Conservation (phyloP, 805 yeast species). For the Blastobotrys attinorum region DNA sequence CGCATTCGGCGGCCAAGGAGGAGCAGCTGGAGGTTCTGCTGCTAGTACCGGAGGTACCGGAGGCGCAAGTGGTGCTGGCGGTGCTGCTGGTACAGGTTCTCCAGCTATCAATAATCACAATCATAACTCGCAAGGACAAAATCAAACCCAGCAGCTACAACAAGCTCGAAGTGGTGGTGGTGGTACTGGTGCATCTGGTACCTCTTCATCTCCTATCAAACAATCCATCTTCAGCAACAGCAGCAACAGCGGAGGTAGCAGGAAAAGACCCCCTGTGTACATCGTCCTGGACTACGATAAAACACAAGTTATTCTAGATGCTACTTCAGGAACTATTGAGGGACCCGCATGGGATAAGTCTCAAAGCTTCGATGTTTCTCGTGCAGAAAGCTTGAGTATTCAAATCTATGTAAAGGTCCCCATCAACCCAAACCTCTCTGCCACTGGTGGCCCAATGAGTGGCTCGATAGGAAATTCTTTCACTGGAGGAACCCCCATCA, state of each 20-base stretch:
- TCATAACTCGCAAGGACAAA: too few relatives aligned
- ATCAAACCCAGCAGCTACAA: not conserved
- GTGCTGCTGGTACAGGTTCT: too few relatives aligned
- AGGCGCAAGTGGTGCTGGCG: too few relatives aligned
- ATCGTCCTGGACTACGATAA: constrained; percentile 92
- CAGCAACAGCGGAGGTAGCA: constrained; percentile 5
- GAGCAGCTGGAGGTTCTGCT: too few relatives aligned
- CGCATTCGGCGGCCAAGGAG: too few relatives aligned
- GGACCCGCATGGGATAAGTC: constrained; percentile 82
- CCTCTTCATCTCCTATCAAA: constrained; percentile 8
- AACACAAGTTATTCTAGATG: constrained; percentile 81
- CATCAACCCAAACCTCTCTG: constrained; percentile 1
- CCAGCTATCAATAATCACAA: too few relatives aligned
- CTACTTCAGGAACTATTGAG: constrained; percentile 72
- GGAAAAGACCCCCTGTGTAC: constrained; percentile 51
- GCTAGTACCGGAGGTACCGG: too few relatives aligned
- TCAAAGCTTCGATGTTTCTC: constrained; percentile 81
- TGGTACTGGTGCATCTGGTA: not conserved
- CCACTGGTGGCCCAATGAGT: constrained; percentile 24
- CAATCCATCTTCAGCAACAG: not conserved
- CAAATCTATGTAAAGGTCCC: constrained; percentile 74
- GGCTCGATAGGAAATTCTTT: not conserved
- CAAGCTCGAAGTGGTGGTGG: not conserved
- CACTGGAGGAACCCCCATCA: not conserved
- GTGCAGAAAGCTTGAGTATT: constrained; percentile 57